phyloP scores from a whole-genome alignment of 1,284 basidiomycete genomes.

The Tremellales sp. region DNA sequence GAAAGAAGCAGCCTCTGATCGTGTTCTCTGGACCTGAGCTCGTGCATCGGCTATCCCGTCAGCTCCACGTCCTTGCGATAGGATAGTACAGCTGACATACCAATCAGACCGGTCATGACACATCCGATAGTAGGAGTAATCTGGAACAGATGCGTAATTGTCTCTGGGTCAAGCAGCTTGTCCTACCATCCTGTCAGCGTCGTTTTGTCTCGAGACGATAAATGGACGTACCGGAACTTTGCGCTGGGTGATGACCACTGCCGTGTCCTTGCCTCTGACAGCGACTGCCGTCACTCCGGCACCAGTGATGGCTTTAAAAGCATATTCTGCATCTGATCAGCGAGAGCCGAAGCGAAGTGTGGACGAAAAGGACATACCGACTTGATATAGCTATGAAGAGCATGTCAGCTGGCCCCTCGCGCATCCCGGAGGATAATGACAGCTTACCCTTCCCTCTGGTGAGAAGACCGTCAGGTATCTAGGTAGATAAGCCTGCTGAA shows the following conservation, averaged over 20 bases:
- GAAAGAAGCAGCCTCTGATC: constrained; percentile 88
- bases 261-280: constrained; percentile 88
- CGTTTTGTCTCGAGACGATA: background rate
- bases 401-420: constrained; percentile 1
- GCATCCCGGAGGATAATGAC: background rate
- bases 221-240: constrained; percentile 77
- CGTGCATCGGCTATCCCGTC: constrained; percentile 74
- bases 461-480: constrained; percentile 53
- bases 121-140: constrained; percentile 96
- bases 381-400: constrained; percentile 67
- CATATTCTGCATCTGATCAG: constrained; percentile 74
- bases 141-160: constrained; percentile 93
- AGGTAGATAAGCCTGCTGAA: constrained; percentile 4
- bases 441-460: constrained; percentile 50
- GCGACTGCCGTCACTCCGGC: constrained; percentile 93
- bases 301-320: constrained; percentile 98
- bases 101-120: constrained; percentile 93
- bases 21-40: constrained; percentile 82
- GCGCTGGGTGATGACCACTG: constrained; percentile 95
- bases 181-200: constrained; percentile 60
- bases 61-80: constrained; percentile 5
- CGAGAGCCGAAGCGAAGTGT: background rate
- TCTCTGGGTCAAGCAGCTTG: constrained; percentile 92
- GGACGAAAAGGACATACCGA: constrained; percentile 61
- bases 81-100: constrained; percentile 51